A percentile compares a stretch with the other conserved stretches of the same genome.
These are phyloP conservation scores for Xanthoconium separans DNA, from an alignment of 1,284 basidiomycete species.

Conservation along the genomic window DNA sequence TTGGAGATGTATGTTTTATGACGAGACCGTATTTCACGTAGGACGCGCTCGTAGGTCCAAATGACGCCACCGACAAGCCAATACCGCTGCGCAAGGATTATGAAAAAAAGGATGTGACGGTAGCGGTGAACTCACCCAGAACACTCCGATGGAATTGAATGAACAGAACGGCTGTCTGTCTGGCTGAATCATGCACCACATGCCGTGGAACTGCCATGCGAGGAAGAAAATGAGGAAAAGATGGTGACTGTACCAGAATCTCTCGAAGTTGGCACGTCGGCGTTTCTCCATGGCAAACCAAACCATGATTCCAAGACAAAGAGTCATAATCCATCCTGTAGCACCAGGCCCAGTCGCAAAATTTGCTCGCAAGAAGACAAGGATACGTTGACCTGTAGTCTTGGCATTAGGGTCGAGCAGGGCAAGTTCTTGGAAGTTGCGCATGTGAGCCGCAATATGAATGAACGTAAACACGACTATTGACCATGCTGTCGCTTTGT, in stretches of 20 bases:
- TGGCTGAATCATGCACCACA: slow-evolving; percentile 95
- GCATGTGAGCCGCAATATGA: slow-evolving; percentile 76
- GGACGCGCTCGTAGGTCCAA: slow-evolving; percentile 81
- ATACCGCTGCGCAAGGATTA: slow-evolving; percentile 58
- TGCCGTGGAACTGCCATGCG: slow-evolving; percentile 88
- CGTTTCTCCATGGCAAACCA: slow-evolving; percentile 81
- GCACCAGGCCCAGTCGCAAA: slow-evolving; percentile 84
- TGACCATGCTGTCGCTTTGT: slow-evolving; percentile 86
- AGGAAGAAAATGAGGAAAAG: slow-evolving; percentile 89
- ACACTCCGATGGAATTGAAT: slow-evolving; percentile 81
- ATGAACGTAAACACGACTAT: slow-evolving; percentile 74
- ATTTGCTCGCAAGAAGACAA: slow-evolving; percentile 72
- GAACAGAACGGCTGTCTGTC: slow-evolving; percentile 85
- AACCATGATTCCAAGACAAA: slow-evolving; percentile 70
- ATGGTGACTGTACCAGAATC: slow-evolving; percentile 90
- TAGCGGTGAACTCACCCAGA: slow-evolving; percentile 66
- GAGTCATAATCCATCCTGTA: slow-evolving; percentile 93
- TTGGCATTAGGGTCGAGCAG: slow-evolving; percentile 51
- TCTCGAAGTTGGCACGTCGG: slow-evolving; percentile 71
- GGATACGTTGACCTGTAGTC: slow-evolving; percentile 52
- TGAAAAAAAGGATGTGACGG: background rate
- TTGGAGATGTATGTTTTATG: slow-evolving; percentile 89
- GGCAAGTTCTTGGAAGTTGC: slow-evolving; percentile 75
- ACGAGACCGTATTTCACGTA: slow-evolving; percentile 84
- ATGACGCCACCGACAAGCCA: slow-evolving; percentile 86